Evolutionary conservation across 169 alveolate genomes (phyloP).

Genomic region (Theileria sp.): DNA sequence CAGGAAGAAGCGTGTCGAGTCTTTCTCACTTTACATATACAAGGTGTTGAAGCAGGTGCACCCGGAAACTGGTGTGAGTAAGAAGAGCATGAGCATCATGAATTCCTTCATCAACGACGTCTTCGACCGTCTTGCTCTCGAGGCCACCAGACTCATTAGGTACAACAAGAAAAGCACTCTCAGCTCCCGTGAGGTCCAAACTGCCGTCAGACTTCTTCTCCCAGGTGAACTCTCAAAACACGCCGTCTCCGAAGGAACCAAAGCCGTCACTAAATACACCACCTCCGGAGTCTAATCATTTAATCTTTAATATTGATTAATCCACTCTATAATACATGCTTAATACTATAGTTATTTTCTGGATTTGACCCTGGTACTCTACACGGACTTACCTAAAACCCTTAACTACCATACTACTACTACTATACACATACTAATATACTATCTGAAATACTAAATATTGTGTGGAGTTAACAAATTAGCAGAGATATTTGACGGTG

Average conservation of each 20-base stretch:
- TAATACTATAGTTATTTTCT: no score
- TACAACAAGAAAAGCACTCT: slow-evolving; percentile 97
- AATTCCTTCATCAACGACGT: slow-evolving; percentile 96
- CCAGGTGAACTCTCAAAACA: slow-evolving; percentile 99
- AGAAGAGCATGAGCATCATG: slow-evolving; percentile 98
- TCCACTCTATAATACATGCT: no score
- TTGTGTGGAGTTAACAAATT: not conserved
- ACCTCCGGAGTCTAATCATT: slow-evolving; percentile 81
- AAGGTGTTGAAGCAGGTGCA: slow-evolving; percentile 98
- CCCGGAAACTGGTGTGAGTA: slow-evolving; percentile 97
- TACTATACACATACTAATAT: no score
- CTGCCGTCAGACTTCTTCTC: slow-evolving; percentile 96
- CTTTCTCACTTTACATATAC: slow-evolving; percentile 96
- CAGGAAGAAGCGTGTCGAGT: slow-evolving; percentile 92
- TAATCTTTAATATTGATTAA: not conserved
- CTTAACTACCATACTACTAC: no score
- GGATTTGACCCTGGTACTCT: no score
- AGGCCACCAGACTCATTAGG: slow-evolving; percentile 94
- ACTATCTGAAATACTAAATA: no score
- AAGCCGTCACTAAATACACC: slow-evolving; percentile 98
- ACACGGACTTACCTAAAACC: no score
- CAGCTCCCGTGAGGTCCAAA: slow-evolving; percentile 97
- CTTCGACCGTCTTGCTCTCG: slow-evolving; percentile 95
- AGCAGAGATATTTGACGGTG: slow-evolving; percentile 11
- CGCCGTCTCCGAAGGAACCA: slow-evolving; percentile 99